Conservation (phyloP, 768 basidiomycete species). For the Termitomyces titanicus region DNA sequence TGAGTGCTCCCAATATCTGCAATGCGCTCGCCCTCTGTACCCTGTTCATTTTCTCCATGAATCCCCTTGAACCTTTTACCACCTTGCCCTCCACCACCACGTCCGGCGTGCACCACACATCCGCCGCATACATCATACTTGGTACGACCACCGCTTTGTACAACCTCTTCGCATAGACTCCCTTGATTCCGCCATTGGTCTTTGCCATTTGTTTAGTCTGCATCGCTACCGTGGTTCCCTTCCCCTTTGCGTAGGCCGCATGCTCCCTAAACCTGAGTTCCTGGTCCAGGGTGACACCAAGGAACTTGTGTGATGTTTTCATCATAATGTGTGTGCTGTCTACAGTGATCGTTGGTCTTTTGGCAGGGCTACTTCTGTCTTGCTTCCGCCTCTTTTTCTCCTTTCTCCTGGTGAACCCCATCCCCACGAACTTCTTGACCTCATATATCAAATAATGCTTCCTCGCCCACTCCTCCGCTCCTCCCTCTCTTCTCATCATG, state of each 20-base stretch:
- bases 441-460: not conserved
- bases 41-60: not conserved
- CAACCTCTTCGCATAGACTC: not conserved
- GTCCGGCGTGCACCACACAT: not conserved
- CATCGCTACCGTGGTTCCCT: not conserved
- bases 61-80: not conserved
- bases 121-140: not conserved
- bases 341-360: not conserved
- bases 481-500: not conserved
- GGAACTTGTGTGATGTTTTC: slow-evolving; percentile 4
- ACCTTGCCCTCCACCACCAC: not conserved
- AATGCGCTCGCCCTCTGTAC: not conserved
- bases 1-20: not conserved
- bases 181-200: not conserved
- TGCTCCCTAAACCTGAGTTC: slow-evolving; percentile 11
- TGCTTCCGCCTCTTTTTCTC: not conserved
- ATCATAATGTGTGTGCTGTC: not conserved
- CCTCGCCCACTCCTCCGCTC: not conserved
- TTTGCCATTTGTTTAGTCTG: no score
- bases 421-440: not conserved
- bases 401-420: not conserved
- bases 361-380: not conserved
- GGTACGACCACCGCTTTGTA: not conserved
- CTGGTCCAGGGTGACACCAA: slow-evolving; percentile 15
- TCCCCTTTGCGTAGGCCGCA: slow-evolving; percentile 3